phyloP scores from a whole-genome alignment of 768 basidiomycete genomes.

The Tricholoma saponaceum region DNA sequence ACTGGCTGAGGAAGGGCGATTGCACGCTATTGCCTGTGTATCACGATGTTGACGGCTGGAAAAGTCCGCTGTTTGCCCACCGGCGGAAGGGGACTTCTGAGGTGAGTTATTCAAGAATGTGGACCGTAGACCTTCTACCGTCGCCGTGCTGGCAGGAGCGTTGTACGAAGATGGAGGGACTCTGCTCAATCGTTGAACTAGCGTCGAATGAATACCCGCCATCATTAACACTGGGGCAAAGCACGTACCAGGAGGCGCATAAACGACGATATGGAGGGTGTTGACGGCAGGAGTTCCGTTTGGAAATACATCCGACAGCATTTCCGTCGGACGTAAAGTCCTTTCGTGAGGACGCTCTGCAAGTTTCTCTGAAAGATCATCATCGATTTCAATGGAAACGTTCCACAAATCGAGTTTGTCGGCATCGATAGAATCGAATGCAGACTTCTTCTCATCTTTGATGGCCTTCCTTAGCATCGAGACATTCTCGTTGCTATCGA shows the following conservation, averaged over 20 bases:
- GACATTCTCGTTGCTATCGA: background rate
- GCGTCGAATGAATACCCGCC: background rate
- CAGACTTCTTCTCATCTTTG: background rate
- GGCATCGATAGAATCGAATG: background rate
- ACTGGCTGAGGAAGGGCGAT: slow-evolving; percentile 1
- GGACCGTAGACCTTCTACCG: background rate
- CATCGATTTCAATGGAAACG: background rate
- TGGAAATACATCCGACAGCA: background rate
- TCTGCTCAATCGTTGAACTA: background rate
- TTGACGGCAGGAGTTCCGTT: background rate
- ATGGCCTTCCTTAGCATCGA: background rate
- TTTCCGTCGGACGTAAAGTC: background rate
- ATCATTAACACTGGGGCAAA: background rate
- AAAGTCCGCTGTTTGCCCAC: background rate
- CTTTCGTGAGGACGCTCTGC: background rate
- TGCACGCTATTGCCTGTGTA: background rate
- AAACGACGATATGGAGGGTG: background rate
- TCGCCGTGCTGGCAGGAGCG: background rate
- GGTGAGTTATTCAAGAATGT: background rate
- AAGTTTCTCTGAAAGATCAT: background rate
- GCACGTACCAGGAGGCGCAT: background rate
- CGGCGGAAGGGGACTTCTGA: background rate
- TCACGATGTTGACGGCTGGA: background rate
- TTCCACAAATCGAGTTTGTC: background rate
- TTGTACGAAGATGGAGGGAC: background rate